A percentile compares a stretch with the other conserved stretches of the same genome.
Evolutionary conservation across 2,329 filamentous ascomycete genomes (phyloP).

Genomic region (Aureobasidium sp.): DNA sequence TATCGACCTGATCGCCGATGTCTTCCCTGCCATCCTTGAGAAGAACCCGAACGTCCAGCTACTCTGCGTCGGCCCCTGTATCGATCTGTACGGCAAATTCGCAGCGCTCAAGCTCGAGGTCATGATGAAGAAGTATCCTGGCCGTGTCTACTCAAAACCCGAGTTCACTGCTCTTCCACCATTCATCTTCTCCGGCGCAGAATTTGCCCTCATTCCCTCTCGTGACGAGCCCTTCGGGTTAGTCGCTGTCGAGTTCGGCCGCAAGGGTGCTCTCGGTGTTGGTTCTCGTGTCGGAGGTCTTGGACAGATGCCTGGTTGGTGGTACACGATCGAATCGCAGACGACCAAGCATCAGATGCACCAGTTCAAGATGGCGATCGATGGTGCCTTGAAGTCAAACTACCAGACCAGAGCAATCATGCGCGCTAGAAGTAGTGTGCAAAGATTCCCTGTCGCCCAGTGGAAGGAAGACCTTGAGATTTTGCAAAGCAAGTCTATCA

Average conservation of each 20-base stretch:
- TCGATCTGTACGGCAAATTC: conserved; percentile 62
- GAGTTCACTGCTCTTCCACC: conserved; percentile 62
- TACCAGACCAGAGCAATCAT: conserved; percentile 52
- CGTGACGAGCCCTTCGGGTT: conserved; percentile 64
- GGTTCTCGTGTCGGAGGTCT: conserved; percentile 60
- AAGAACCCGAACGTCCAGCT: conserved; percentile 54
- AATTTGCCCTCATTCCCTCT: conserved; percentile 62
- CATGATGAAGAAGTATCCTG: conserved; percentile 60
- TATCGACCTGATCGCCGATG: conserved; percentile 61
- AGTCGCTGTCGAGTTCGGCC: conserved; percentile 62
- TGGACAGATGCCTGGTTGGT: conserved; percentile 66
- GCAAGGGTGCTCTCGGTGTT: conserved; percentile 61
- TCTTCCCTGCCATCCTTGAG: conserved; percentile 57
- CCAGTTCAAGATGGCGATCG: conserved; percentile 59
- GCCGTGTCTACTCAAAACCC: conserved; percentile 60
- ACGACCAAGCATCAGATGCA: conserved; percentile 56
- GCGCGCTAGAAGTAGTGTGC: conserved; percentile 58
- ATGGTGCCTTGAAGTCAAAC: conserved; percentile 54
- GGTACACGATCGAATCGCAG: conserved; percentile 62
- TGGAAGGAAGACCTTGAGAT: conserved; percentile 60
- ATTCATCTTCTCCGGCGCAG: conserved; percentile 60
- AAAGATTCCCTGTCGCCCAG: conserved; percentile 60
- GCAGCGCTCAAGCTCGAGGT: conserved; percentile 57
- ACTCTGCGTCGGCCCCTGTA: conserved; percentile 57
- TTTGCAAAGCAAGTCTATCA: conserved; percentile 54